Evolutionary conservation across 345 rosid species (phyloP).

Genomic region (Geranium brycei): DNA sequence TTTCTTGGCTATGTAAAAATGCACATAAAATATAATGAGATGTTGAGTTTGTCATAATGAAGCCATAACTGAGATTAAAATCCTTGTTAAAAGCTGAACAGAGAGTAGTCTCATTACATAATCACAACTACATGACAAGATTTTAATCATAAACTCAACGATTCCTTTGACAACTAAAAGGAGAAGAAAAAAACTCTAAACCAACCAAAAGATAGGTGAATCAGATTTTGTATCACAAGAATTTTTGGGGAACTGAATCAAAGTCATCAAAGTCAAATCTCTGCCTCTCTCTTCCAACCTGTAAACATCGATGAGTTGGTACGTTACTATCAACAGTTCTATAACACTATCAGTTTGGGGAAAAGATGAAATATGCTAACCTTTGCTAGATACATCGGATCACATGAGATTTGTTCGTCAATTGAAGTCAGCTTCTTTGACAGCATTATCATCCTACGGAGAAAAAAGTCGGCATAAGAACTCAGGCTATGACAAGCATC

Average conservation of each 20-base stretch:
- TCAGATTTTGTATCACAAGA: slow-evolving; percentile 27
- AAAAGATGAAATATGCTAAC: slow-evolving; percentile 23
- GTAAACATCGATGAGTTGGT: background rate
- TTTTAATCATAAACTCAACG: background rate
- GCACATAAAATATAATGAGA: too few species aligned
- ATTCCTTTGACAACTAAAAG: slow-evolving; percentile 1
- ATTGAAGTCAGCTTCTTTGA: slow-evolving; percentile 67
- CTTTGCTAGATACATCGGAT: slow-evolving; percentile 69
- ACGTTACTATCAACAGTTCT: background rate
- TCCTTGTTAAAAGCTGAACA: background rate
- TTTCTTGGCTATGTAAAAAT: too few species aligned
- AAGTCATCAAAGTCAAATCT: slow-evolving; percentile 89
- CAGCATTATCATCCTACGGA: slow-evolving; percentile 58
- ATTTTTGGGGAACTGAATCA: slow-evolving; percentile 80
- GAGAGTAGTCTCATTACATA: background rate
- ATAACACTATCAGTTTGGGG: background rate
- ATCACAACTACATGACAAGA: background rate
- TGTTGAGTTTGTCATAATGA: too few species aligned
- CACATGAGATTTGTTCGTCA: slow-evolving; percentile 73
- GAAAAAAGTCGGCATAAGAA: background rate
- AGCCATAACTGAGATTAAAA: background rate
- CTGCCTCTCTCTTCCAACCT: slow-evolving; percentile 88
- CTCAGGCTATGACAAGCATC: background rate
- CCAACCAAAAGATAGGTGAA: slow-evolving; percentile 1
- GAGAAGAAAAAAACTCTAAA: slow-evolving; percentile 9